Conservation (phyloP, 208 protist genomes). For the Leishmania tarentolae region DNA sequence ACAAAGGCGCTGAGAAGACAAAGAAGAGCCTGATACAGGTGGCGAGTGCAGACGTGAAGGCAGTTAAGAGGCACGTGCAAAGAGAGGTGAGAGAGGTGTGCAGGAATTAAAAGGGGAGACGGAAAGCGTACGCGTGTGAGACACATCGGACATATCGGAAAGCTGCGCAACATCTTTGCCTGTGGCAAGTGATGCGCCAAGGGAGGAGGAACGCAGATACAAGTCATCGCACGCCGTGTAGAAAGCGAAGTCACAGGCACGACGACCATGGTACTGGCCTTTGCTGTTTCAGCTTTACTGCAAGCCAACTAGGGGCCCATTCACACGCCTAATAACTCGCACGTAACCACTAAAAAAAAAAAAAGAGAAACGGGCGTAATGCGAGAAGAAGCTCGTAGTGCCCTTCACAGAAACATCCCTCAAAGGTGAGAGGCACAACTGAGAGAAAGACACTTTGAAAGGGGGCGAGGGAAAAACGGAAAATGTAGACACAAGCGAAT, state of each 20-base stretch:
- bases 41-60: neutral
- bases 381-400: neutral
- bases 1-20: conserved; percentile 4
- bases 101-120: neutral
- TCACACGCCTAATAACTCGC: neutral
- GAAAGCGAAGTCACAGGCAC: neutral
- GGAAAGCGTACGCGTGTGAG: conserved; percentile 1
- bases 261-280: neutral
- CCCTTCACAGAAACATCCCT: too few species aligned
- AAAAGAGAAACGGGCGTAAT: neutral
- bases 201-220: neutral
- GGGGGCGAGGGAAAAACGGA: neutral
- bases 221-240: neutral
- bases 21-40: neutral
- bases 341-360: neutral
- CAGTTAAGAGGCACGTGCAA: neutral
- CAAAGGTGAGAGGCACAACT: neutral
- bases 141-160: neutral
- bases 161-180: neutral
- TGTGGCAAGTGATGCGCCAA: neutral
- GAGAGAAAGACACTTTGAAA: neutral
- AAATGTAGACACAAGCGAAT: neutral
- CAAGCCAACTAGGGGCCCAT: neutral
- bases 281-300: neutral
- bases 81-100: neutral